Base-by-base conservation (phyloP, 2,329 filamentous ascomycete genomes). In the Colletotrichum costaricense region DNA sequence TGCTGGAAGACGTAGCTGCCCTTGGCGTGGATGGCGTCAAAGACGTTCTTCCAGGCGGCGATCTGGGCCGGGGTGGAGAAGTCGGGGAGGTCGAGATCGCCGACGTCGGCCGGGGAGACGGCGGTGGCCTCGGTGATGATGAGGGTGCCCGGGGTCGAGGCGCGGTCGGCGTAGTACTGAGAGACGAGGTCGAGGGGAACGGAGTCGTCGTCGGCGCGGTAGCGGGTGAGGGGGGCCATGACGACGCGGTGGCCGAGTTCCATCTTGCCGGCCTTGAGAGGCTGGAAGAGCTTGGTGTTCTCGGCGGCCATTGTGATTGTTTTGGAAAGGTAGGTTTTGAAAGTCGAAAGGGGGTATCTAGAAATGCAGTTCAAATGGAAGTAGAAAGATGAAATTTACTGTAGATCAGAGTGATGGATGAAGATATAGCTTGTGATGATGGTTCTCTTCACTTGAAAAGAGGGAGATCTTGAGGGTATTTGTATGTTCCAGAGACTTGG, bases 221-320 rank as follows among this genome's bases (percentile, higher is more conserved):
- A 85, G 22, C 88, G 86, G n/a, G 89, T 91, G 68, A 92, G 80
- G 2, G 90, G 89, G 0, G 89, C 87, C 83, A 92, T 86, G 54
- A 84, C 86, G 49, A 92, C 76, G 4, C 86, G 82, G 75, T 87
- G 84, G 69, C 84, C 77, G 54, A 87, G 78, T 52, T 79, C 72
- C 19, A 80, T 65, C 19, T 80, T 80, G 74, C 86, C 86, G 2
- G 87, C 75, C 69, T 80, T 81, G 59, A 87, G 73, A 2, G 86
- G 84, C 46, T 81, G 78, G 78, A 88, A 88, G 22, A 88, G 84
- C 71, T 78, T 78, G 30, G 79, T 74, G 54, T 67, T 65, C 35
- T 73, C 52, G 22, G 72, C 64, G 60, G 63, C 60, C 74, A 75
- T 75, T 67, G 42, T 64, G 62, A 38, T 5, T 62, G 26, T 69